Conservation (phyloP, 345 rosid genomes). For the Gossypium ekmanianum region DNA sequence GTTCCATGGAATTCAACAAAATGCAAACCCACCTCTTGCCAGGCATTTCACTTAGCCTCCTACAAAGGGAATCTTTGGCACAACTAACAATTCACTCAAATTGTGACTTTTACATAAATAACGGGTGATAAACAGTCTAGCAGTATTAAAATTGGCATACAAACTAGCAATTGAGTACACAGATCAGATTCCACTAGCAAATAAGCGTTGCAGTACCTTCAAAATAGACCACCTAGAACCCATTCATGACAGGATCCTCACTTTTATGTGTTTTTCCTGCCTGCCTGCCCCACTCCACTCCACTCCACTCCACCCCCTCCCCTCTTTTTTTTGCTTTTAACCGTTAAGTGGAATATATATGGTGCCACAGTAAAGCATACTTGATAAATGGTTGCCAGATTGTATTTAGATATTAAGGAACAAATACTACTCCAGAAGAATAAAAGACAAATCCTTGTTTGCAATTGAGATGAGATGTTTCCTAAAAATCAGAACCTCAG, state of each 20-base stretch:
- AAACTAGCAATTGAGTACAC: not conserved
- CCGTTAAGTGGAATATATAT: not conserved
- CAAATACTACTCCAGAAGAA: not conserved
- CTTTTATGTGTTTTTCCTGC: not conserved
- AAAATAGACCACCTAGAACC: not conserved
- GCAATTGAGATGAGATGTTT: slow-evolving; percentile 1
- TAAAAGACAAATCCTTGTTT: not conserved
- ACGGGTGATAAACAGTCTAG: not conserved
- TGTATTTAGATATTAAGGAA: not conserved
- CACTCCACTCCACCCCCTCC: not conserved
- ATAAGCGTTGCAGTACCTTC: not conserved
- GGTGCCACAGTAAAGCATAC: slow-evolving; percentile 7
- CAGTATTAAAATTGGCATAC: not conserved
- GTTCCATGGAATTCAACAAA: not conserved
- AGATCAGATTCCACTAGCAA: slow-evolving; percentile 2
- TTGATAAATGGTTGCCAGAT: slow-evolving; percentile 2
- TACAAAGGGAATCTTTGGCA: not conserved
- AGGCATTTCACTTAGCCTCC: not conserved
- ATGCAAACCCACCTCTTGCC: not conserved
- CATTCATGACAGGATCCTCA: not conserved
- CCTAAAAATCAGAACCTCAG: slow-evolving; percentile 3
- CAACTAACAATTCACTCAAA: not conserved
- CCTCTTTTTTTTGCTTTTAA: not conserved
- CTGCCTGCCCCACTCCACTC: not conserved
- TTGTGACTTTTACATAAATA: not conserved